Percentiles rank a stretch among this genome's conserved stretches.
Evolutionary conservation across 2,329 filamentous ascomycete species (phyloP).

Genomic region (Colletotrichum sidae): DNA sequence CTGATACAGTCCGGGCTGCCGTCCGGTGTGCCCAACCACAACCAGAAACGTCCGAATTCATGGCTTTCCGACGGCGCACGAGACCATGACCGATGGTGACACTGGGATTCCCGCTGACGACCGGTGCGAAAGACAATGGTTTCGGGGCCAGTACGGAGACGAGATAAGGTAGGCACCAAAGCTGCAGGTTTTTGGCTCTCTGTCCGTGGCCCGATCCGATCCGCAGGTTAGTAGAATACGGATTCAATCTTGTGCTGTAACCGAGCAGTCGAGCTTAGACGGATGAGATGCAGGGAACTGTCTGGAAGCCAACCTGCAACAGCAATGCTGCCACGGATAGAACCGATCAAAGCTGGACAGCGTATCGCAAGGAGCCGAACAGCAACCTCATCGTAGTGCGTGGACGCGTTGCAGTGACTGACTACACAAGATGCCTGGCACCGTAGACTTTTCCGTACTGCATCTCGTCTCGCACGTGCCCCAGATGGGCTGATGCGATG

Average conservation of each 20-base stretch:
- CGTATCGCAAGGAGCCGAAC: not conserved
- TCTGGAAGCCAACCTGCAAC: constrained; percentile 29
- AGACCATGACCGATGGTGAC: constrained; percentile 12
- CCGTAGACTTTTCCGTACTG: too few relatives aligned
- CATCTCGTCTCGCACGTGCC: too few relatives aligned
- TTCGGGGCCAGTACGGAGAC: constrained; percentile 15
- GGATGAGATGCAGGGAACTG: constrained; percentile 17
- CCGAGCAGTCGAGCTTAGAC: not conserved
- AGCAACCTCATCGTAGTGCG: constrained; percentile 7
- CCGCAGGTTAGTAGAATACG: too few relatives aligned
- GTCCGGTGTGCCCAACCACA: constrained; percentile 22
- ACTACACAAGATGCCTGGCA: too few relatives aligned
- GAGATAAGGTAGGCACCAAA: not conserved
- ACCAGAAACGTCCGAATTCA: constrained; percentile 29
- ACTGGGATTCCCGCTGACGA: constrained; percentile 12
- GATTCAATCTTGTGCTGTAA: not conserved
- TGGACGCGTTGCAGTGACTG: too few relatives aligned
- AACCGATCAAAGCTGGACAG: too few relatives aligned
- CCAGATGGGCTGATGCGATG: too few relatives aligned
- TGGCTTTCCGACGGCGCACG: constrained; percentile 14
- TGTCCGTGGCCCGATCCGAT: too few relatives aligned
- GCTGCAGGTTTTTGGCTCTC: too few relatives aligned
- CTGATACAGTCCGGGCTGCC: constrained; percentile 19
- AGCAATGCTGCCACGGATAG: not conserved
- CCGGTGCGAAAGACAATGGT: constrained; percentile 21